Evolutionary conservation across 2,329 filamentous ascomycete genomes (phyloP), one percentile per base, ranked within the genome.

Genomic region (Didymella pinodella): DNA sequence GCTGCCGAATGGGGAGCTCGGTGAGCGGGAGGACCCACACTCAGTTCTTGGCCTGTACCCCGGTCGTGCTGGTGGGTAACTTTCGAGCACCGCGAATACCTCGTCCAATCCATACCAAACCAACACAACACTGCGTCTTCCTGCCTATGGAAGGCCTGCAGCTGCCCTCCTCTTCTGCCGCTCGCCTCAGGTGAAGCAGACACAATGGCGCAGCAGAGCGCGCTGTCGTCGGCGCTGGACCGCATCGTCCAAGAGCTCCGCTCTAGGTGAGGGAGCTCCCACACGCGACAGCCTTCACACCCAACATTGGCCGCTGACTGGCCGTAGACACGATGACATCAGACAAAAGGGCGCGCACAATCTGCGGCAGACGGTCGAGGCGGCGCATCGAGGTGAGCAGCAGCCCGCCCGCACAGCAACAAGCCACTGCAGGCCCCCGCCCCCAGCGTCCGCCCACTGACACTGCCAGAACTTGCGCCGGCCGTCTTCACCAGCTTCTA

Each of bases 401-500:
- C 57, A 47, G 47, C 18, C 61, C 14, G 38, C 38, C 20, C 25
- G 18, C 18, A 22, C 3, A 25, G 26, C 25, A 32, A 12, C 11
- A 51, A 22, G 54, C 31, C 51, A 48, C 49, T 25, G 52, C 45
- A 22, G n/a, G 46, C 59, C 58, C 61, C 64, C 62, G 25, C 59
- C 51, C 41, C 41, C 48, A 55, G 57, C 60, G 53, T 43, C 43
- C 20, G 40, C 28, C 45, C 51, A 68, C 67, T 76, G 59, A 66
- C 60, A 47, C 36, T 38, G 51, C 50, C 70, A 89, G 95, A 98
- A 79, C 86, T 95, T 74, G 86, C 87, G 25, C 85, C 90, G 52
- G 92, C 95, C 73, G 88, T 90, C 64, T 98, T 98, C 78, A 79
- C 83, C 58, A 84, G 85, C 65, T 89, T 88, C 76, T 90, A 90